Evolutionary conservation across 2,329 filamentous ascomycete genomes (phyloP), one percentile per base, ranked within the genome.

Genomic region (Metarhizium sp.): DNA sequence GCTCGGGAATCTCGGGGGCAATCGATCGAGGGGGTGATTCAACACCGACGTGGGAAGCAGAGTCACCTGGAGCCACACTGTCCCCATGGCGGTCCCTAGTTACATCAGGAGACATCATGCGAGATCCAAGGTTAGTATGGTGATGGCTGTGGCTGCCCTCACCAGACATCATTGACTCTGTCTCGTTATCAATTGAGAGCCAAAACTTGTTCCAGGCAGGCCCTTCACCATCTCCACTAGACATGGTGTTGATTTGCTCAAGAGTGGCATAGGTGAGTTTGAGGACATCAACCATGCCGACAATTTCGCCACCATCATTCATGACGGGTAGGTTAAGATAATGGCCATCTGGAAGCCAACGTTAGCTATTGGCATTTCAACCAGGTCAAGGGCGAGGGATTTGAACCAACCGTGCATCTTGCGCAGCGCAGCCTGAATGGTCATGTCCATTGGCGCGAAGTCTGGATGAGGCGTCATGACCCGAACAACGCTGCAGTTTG

Each of bases 171-270:
- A 96, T 87, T 2, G 94, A 99, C 72, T 97, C 94, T 14, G 92
- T 92, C 70, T 96, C 92, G 64, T 95, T 85, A 70, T 97, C 83
- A 64, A 99, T 85, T 1, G 94, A 97, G 62, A 97, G 79, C 94
- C 94, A 99, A 76, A 99, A 99, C 73, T 97, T 99, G 77, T 96
- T 97, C 94, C 94, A 99, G 6, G 94, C 94, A 5, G 94, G 94
- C 0, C 94, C 94, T 73, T 99, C 94, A 63, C 84, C 90, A 67
- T 96, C 92, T 46, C 83, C 82, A 53, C 86, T 91, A 45, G 82
- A 85, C 86, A 99, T 97, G 57, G 90, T 91, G 76, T 97, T 97
- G 73, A 95, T 91, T 76, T 96, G 92, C 73, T 99, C 94, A 53
- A 99, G 81, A 5, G 94, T 99, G 51, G 94, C 94, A 72, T 99